A percentile compares a stretch with the other conserved stretches of the same genome.
Evolutionary conservation across 768 basidiomycete genomes (phyloP).

Genomic region (Trametes cingulata): DNA sequence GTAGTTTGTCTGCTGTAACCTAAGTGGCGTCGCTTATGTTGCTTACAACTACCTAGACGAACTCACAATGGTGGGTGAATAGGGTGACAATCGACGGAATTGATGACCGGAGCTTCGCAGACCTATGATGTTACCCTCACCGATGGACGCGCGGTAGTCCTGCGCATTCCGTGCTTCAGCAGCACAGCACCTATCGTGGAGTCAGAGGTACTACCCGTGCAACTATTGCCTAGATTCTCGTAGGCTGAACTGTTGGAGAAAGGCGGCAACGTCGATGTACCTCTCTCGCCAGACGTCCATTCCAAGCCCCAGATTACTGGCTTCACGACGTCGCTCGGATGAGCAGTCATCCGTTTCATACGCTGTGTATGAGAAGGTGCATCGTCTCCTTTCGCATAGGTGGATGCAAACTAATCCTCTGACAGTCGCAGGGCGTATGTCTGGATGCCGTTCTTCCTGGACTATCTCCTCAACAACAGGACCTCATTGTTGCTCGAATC

Average conservation of each 20-base stretch:
- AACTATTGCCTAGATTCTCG: no score
- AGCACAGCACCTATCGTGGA: slow-evolving; percentile 8
- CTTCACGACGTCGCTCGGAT: slow-evolving; percentile 5
- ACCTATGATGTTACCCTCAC: slow-evolving; percentile 14
- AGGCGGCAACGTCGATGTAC: slow-evolving; percentile 35
- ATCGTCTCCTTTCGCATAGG: not conserved
- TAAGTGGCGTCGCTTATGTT: no score
- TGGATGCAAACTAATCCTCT: not conserved
- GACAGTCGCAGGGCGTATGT: slow-evolving; percentile 31
- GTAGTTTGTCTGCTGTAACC: not conserved
- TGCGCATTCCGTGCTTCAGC: slow-evolving; percentile 3
- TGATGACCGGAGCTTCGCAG: not conserved
- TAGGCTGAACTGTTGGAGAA: not conserved
- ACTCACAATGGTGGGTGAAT: not conserved
- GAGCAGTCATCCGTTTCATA: slow-evolving; percentile 8
- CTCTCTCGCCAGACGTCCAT: slow-evolving; percentile 31
- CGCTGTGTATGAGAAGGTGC: slow-evolving; percentile 33
- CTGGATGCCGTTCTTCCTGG: slow-evolving; percentile 30
- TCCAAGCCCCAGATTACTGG: slow-evolving; percentile 29
- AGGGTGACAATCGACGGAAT: not conserved
- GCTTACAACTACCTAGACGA: not conserved
- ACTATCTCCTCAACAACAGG: slow-evolving; percentile 29
- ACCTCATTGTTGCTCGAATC: slow-evolving; percentile 29
- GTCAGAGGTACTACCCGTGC: slow-evolving; percentile 5
- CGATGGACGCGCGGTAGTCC: slow-evolving; percentile 2